phyloP scores from a whole-genome alignment of 768 basidiomycete genomes.

The Boletus edulis region DNA sequence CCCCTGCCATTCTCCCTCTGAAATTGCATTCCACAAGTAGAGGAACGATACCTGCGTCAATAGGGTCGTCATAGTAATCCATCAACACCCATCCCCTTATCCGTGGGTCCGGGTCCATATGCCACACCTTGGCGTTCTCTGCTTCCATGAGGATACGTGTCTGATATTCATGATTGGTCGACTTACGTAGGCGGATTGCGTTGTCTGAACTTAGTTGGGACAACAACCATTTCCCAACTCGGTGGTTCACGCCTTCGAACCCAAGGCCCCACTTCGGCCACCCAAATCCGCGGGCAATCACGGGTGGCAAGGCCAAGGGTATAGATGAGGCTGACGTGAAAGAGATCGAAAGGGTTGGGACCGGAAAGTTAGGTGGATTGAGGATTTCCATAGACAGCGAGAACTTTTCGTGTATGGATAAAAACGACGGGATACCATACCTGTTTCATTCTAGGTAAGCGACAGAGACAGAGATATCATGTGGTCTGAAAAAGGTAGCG shows the following conservation, averaged over 20 bases:
- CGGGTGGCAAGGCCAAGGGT: slow-evolving; percentile 76
- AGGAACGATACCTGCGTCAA: slow-evolving; percentile 50
- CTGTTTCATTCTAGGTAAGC: slow-evolving; percentile 35
- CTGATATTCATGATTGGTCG: neutral
- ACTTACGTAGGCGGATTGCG: neutral
- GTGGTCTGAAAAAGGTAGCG: neutral
- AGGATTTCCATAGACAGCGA: slow-evolving; percentile 54
- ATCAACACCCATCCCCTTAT: slow-evolving; percentile 75
- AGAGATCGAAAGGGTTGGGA: slow-evolving; percentile 63
- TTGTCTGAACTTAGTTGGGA: slow-evolving; percentile 37
- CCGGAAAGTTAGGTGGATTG: slow-evolving; percentile 36
- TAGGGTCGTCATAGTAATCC: slow-evolving; percentile 69
- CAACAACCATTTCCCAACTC: slow-evolving; percentile 71
- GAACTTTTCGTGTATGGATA: slow-evolving; percentile 83
- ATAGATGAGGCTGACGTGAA: slow-evolving; percentile 81
- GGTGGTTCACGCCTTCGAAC: slow-evolving; percentile 81
- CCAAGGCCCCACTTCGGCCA: slow-evolving; percentile 77
- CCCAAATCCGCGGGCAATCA: slow-evolving; percentile 79
- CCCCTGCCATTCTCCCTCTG: slow-evolving; percentile 42
- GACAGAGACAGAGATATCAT: neutral
- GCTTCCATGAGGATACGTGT: neutral
- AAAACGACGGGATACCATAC: slow-evolving; percentile 79
- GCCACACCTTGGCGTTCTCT: neutral
- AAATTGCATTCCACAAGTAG: slow-evolving; percentile 80
- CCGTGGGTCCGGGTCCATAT: slow-evolving; percentile 30